Evolutionary conservation across 805 yeast genomes (phyloP).

Genomic region (Zygosaccharomyces kombuchaensis): DNA sequence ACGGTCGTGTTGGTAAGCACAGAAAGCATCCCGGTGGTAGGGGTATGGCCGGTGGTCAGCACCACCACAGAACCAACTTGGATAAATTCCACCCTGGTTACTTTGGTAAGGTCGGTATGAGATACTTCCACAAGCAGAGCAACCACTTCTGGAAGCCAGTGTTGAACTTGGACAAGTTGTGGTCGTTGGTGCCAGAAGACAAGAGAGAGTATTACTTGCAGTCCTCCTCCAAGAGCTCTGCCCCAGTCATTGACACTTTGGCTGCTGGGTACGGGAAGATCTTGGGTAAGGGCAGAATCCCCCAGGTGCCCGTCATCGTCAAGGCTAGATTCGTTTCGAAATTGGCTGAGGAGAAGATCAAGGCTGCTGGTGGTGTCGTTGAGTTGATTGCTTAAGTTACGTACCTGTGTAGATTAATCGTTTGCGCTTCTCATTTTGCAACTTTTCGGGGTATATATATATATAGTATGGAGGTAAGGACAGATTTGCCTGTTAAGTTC

Average conservation of each 20-base stretch:
- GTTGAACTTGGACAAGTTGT: constrained; percentile 95
- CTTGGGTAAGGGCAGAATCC: constrained; percentile 98
- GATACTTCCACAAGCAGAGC: constrained; percentile 96
- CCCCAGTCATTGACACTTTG: constrained; percentile 98
- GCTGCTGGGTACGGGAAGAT: constrained; percentile 99
- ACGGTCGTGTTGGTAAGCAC: constrained; percentile 99
- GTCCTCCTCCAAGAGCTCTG: constrained; percentile 79
- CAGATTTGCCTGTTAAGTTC: neutral
- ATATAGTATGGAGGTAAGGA: neutral
- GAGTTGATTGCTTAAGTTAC: constrained; percentile 89
- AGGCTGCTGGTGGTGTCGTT: constrained; percentile 99
- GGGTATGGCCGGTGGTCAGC: constrained; percentile 99
- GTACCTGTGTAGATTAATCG: constrained; percentile 7
- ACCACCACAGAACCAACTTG: constrained; percentile 99
- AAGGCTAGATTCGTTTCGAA: constrained; percentile 99
- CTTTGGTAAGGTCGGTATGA: constrained; percentile 99
- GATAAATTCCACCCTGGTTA: constrained; percentile 99
- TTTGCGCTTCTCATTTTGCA: neutral
- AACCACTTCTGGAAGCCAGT: constrained; percentile 97
- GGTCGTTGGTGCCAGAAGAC: constrained; percentile 93
- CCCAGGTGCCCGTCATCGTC: constrained; percentile 97
- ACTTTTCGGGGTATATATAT: neutral
- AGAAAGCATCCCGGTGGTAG: constrained; percentile 99
- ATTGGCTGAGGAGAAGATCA: constrained; percentile 99
- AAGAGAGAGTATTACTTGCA: constrained; percentile 91